Conservation (phyloP, 495 filamentous ascomycete genomes). For the Hyphodiscus hymeniophilus region DNA sequence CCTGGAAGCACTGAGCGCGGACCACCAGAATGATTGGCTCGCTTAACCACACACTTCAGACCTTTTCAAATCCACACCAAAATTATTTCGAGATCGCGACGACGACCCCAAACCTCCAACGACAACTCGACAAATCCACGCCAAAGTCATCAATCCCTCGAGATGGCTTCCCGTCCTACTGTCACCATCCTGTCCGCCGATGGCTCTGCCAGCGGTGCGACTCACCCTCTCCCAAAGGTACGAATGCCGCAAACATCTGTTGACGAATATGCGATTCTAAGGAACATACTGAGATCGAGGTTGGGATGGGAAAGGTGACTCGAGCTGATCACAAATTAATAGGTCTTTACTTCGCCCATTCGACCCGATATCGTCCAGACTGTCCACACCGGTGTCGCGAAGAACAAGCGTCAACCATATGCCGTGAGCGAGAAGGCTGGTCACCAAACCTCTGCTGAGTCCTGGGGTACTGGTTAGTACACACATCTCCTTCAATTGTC, state of each 20-base stretch:
- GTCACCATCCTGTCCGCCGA: conserved; percentile 90
- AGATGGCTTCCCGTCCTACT: conserved; percentile 87
- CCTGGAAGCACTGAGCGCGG: no score
- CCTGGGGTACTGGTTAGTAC: conserved; percentile 97
- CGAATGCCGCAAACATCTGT: conserved; percentile 1
- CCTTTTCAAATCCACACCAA: not conserved
- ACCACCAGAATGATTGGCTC: not conserved
- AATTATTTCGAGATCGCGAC: conserved; percentile 8
- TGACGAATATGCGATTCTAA: not conserved
- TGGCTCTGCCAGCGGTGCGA: conserved; percentile 79
- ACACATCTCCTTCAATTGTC: conserved; percentile 12
- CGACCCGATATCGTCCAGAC: conserved; percentile 96
- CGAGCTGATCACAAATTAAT: conserved; percentile 16
- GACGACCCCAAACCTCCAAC: conserved; percentile 18
- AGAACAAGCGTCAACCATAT: conserved; percentile 99
- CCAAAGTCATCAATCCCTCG: conserved; percentile 22
- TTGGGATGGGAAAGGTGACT: not conserved
- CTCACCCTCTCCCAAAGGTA: conserved; percentile 73
- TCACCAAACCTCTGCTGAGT: conserved; percentile 99
- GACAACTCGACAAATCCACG: conserved; percentile 9
- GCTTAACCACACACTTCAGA: conserved; percentile 10
- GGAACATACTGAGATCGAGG: conserved; percentile 1
- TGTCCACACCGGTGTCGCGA: conserved; percentile 98
- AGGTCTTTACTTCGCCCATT: conserved; percentile 90
- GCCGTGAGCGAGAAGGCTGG: conserved; percentile 99